These are phyloP conservation scores for Heterobasidion irregulare DNA, from an alignment of 1,284 basidiomycete species.

Conservation along the genomic window DNA sequence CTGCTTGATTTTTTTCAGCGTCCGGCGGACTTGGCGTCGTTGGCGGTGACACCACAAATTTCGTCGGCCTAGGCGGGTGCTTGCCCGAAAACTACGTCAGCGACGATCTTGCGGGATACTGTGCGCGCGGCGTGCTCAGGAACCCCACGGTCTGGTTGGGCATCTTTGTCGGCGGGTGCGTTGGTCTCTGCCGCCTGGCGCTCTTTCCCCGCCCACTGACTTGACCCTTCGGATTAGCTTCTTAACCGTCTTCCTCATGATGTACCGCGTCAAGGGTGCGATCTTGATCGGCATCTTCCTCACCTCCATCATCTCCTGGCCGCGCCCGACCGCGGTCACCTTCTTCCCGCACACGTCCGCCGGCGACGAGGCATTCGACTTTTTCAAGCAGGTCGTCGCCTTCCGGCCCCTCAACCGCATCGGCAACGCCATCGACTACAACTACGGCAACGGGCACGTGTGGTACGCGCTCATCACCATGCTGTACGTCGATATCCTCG, in stretches of 20 bases:
- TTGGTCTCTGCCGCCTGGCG: not conserved
- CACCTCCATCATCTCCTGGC: conserved; percentile 87
- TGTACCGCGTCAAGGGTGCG: conserved; percentile 82
- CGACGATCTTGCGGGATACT: conserved; percentile 46
- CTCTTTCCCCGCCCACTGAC: not conserved
- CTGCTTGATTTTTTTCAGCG: conserved; percentile 26
- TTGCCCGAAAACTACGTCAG: conserved; percentile 29
- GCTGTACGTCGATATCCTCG: conserved; percentile 85
- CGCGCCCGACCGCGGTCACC: conserved; percentile 72
- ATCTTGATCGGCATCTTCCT: conserved; percentile 81
- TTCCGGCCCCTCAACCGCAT: conserved; percentile 60
- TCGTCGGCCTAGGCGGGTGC: conserved; percentile 82
- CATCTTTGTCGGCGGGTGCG: conserved; percentile 77
- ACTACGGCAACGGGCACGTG: conserved; percentile 61
- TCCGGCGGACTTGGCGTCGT: conserved; percentile 69
- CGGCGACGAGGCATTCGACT: conserved; percentile 74
- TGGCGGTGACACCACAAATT: conserved; percentile 64
- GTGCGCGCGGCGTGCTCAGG: conserved; percentile 59
- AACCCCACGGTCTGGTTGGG: conserved; percentile 85
- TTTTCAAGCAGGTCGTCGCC: conserved; percentile 82
- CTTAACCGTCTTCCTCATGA: conserved; percentile 70
- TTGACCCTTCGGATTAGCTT: conserved; percentile 32
- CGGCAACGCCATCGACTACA: conserved; percentile 54
- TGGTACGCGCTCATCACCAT: conserved; percentile 87
- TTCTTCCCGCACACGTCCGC: conserved; percentile 69